These are phyloP conservation scores for Zymoseptoria crescenta DNA, from an alignment of 2,329 filamentous ascomycete genomes.

Conservation along the genomic window DNA sequence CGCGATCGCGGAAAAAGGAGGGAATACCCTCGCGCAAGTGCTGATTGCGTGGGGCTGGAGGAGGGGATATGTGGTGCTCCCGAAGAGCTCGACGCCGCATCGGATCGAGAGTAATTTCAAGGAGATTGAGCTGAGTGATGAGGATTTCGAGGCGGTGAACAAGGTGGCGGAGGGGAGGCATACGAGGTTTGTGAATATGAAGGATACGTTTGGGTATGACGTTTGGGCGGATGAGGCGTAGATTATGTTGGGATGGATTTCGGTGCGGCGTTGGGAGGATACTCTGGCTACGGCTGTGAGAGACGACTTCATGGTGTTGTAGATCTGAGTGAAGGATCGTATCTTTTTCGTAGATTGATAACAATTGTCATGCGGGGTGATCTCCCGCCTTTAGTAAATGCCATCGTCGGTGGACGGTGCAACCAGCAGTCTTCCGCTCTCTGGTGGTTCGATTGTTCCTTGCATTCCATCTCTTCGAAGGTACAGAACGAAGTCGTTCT, in stretches of 20 bases:
- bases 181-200: slow-evolving; percentile 72
- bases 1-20: slow-evolving; percentile 50
- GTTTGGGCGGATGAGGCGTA: slow-evolving; percentile 42
- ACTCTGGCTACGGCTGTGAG: not conserved
- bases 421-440: no score
- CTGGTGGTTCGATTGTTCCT: no score
- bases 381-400: no score
- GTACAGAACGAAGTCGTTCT: no score
- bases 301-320: no score
- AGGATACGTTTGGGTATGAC: slow-evolving; percentile 69
- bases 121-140: slow-evolving; percentile 48
- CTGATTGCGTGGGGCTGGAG: slow-evolving; percentile 59
- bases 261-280: not conserved
- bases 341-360: no score
- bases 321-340: no score
- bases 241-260: not conserved
- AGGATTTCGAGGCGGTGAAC: slow-evolving; percentile 53
- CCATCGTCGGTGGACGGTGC: no score
- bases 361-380: no score
- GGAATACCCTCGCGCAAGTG: slow-evolving; percentile 53
- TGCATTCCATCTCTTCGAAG: no score
- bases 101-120: slow-evolving; percentile 63
- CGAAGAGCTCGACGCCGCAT: slow-evolving; percentile 60
- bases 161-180: slow-evolving; percentile 58
- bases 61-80: slow-evolving; percentile 59